Percentiles rank a stretch among this genome's conserved stretches.
Evolutionary conservation across 371 early-diverging fungal genomes (phyloP).

Genomic region (Mortierella sp.): DNA sequence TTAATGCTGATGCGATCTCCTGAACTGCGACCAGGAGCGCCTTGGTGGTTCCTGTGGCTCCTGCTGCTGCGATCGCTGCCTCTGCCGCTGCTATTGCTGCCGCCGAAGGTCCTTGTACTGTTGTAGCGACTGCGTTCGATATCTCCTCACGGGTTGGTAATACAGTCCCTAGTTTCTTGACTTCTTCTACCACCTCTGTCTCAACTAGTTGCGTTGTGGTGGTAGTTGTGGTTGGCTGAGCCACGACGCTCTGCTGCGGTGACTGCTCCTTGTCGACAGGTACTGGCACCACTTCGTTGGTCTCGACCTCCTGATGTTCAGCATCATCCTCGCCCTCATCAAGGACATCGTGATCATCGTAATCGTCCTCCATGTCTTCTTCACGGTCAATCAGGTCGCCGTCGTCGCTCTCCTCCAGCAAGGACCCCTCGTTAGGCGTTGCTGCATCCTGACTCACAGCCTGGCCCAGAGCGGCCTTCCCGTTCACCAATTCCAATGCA

Average conservation of each 20-base stretch:
- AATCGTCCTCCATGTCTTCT: neutral
- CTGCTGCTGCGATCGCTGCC: constrained; percentile 8
- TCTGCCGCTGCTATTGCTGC: constrained; percentile 5
- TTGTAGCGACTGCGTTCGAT: neutral
- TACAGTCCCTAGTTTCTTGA: neutral
- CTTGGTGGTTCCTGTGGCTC: neutral
- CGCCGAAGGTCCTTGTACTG: neutral
- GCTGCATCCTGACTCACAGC: neutral
- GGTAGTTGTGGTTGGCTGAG: neutral
- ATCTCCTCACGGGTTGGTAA: neutral
- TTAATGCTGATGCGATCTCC: neutral
- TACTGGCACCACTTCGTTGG: neutral
- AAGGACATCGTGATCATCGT: neutral
- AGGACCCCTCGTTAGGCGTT: neutral
- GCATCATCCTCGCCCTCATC: neutral
- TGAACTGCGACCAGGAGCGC: constrained; percentile 3
- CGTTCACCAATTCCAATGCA: neutral
- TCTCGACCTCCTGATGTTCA: neutral
- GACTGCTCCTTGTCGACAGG: neutral
- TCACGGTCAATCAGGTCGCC: neutral
- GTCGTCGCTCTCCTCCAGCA: neutral
- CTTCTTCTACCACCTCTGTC: neutral
- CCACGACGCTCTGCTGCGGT: neutral
- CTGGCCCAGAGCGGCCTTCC: neutral
- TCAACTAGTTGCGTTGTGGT: neutral